phyloP scores from a whole-genome alignment of 306 rosid species.

The Quillaja saponaria region DNA sequence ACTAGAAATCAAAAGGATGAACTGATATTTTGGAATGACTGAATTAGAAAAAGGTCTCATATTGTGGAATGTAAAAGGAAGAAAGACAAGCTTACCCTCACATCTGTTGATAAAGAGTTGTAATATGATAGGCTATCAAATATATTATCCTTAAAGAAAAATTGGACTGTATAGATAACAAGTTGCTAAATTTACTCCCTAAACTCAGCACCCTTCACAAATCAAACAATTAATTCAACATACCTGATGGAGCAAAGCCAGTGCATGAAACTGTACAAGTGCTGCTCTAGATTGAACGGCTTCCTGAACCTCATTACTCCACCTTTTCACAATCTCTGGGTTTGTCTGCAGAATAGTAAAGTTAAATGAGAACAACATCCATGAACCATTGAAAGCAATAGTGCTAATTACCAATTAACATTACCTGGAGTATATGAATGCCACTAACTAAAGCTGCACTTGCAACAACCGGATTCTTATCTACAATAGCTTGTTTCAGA shows the following conservation, averaged over 20 bases:
- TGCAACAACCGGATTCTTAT: conserved; percentile 97
- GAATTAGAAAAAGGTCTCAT: too few species aligned
- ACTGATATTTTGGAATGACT: too few species aligned
- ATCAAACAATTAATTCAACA: conserved; percentile 35
- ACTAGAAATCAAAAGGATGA: too few species aligned
- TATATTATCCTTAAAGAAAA: too few species aligned
- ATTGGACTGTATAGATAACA: too few species aligned
- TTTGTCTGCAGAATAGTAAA: conserved; percentile 59
- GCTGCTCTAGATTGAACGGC: conserved; percentile 99
- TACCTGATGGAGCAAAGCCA: conserved; percentile 97
- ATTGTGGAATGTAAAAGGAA: too few species aligned
- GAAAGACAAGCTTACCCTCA: too few species aligned
- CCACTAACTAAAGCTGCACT: conserved; percentile 99
- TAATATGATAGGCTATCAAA: too few species aligned
- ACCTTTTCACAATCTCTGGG: conserved; percentile 97
- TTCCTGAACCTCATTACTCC: conserved; percentile 99
- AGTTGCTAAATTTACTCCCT: too few species aligned
- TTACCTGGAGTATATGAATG: conserved; percentile 96
- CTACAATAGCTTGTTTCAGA: conserved; percentile 96
- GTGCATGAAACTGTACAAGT: conserved; percentile 95
- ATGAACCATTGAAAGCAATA: conserved; percentile 19
- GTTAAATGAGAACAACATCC: conserved; percentile 14
- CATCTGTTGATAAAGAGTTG: too few species aligned
- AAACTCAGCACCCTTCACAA: background rate
- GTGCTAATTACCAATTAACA: background rate